These are phyloP conservation scores for Podaxis carcinomalis DNA, from an alignment of 768 basidiomycete genomes.

Conservation along the genomic window DNA sequence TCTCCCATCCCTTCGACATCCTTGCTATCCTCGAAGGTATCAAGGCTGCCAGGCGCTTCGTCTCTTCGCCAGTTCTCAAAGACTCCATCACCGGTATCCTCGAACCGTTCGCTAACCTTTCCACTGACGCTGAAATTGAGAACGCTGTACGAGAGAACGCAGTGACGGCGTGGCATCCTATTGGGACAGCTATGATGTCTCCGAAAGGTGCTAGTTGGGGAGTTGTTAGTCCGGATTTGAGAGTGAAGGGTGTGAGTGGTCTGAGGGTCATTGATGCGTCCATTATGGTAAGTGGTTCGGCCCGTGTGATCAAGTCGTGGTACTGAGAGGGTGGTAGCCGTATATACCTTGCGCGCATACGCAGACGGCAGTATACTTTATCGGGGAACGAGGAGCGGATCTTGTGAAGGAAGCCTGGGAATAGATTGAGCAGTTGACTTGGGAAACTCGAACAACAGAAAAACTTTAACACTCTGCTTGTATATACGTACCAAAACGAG, in stretches of 20 bases:
- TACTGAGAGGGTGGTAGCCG: not conserved
- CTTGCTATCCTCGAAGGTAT: conserved; percentile 19
- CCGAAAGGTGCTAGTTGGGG: conserved; percentile 21
- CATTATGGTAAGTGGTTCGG: conserved; percentile 21
- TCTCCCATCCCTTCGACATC: conserved; percentile 21
- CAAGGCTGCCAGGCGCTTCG: conserved; percentile 16
- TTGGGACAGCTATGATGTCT: conserved; percentile 29
- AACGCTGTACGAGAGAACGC: conserved; percentile 17
- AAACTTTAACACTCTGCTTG: too few species aligned
- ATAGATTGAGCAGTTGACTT: not conserved
- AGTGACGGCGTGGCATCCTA: conserved; percentile 25
- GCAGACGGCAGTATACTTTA: conserved; percentile 5
- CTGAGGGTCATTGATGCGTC: conserved; percentile 36
- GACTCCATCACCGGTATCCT: conserved; percentile 11
- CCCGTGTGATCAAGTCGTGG: not conserved
- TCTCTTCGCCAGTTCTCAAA: conserved; percentile 15
- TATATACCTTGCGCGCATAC: conserved; percentile 7
- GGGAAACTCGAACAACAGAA: too few species aligned
- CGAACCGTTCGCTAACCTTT: not conserved
- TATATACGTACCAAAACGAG: not conserved
- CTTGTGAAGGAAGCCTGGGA: conserved; percentile 1
- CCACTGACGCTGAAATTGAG: not conserved
- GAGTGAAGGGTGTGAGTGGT: conserved; percentile 28
- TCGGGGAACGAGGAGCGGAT: conserved; percentile 2
- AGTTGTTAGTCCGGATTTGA: conserved; percentile 32